Evolutionary conservation across 1,284 basidiomycete species (phyloP).

Genomic region (Pulchroboletus neoregius): DNA sequence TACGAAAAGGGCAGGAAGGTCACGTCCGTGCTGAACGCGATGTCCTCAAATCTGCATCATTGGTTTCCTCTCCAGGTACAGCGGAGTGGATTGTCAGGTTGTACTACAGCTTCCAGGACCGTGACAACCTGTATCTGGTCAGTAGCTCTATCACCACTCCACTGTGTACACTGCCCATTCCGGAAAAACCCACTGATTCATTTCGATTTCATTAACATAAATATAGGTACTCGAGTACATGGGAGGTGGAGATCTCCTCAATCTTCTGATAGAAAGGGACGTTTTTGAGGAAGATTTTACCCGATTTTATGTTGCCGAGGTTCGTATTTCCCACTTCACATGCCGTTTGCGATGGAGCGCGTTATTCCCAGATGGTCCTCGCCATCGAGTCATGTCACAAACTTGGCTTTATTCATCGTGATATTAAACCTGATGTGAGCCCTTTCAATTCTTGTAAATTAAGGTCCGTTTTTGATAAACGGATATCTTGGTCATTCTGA

Average conservation of each 20-base stretch:
- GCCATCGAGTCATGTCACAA: slow-evolving; percentile 92
- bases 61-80: slow-evolving; percentile 63
- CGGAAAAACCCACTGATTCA: slow-evolving; percentile 36
- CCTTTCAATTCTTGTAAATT: slow-evolving; percentile 28
- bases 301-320: slow-evolving; percentile 93
- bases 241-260: slow-evolving; percentile 94
- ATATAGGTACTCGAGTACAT: slow-evolving; percentile 85
- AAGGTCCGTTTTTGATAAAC: slow-evolving; percentile 32
- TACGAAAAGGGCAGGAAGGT: slow-evolving; percentile 97
- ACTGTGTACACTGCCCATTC: slow-evolving; percentile 21
- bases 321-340: slow-evolving; percentile 34
- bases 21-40: slow-evolving; percentile 91
- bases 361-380: slow-evolving; percentile 78
- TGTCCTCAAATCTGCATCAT: slow-evolving; percentile 76
- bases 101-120: slow-evolving; percentile 89
- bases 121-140: slow-evolving; percentile 90
- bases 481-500: slow-evolving; percentile 28
- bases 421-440: slow-evolving; percentile 91
- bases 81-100: slow-evolving; percentile 94
- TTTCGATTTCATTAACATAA: slow-evolving; percentile 54
- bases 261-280: slow-evolving; percentile 91
- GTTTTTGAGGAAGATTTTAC: slow-evolving; percentile 93
- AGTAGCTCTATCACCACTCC: slow-evolving; percentile 40
- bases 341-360: slow-evolving; percentile 21
- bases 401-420: slow-evolving; percentile 94